phyloP scores from a whole-genome alignment of 2,329 filamentous ascomycete genomes.

The Paecilomyces niveus region DNA sequence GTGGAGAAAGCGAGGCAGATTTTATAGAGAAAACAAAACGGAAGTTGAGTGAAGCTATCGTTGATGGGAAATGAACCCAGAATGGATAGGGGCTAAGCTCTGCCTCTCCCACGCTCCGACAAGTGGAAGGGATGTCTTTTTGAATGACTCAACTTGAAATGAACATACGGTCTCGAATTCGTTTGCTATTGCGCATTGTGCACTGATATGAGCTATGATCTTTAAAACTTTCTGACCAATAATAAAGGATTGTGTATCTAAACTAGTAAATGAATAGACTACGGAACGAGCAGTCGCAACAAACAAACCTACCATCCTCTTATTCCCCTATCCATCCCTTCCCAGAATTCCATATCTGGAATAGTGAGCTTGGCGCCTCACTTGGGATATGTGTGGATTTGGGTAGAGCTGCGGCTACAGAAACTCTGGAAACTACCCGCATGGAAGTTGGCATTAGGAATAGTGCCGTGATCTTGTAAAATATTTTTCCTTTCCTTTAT shows the following conservation, averaged over 20 bases:
- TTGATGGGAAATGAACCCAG: neutral
- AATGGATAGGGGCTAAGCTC: neutral
- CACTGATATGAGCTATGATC: neutral
- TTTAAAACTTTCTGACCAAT: neutral
- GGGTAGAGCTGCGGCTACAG: too few relatives aligned
- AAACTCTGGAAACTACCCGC: too few relatives aligned
- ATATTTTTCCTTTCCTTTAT: too few relatives aligned
- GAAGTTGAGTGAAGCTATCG: conserved; percentile 8
- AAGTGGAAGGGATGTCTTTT: neutral
- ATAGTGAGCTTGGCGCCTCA: too few relatives aligned
- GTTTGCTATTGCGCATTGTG: neutral
- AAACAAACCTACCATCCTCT: too few relatives aligned
- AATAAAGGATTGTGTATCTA: neutral
- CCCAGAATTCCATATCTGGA: too few relatives aligned
- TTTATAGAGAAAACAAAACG: conserved; percentile 17
- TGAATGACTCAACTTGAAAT: neutral
- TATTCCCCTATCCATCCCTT: too few relatives aligned
- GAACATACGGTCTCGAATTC: neutral
- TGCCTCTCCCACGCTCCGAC: neutral
- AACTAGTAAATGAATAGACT: neutral
- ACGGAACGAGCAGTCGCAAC: neutral
- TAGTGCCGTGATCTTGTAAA: too few relatives aligned
- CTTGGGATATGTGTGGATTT: too few relatives aligned
- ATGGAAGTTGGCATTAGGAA: too few relatives aligned
- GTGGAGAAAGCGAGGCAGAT: conserved; percentile 22